These are phyloP conservation scores for Ceratocystis alfenasii DNA, from an alignment of 2,329 filamentous ascomycete genomes.

Conservation along the genomic window DNA sequence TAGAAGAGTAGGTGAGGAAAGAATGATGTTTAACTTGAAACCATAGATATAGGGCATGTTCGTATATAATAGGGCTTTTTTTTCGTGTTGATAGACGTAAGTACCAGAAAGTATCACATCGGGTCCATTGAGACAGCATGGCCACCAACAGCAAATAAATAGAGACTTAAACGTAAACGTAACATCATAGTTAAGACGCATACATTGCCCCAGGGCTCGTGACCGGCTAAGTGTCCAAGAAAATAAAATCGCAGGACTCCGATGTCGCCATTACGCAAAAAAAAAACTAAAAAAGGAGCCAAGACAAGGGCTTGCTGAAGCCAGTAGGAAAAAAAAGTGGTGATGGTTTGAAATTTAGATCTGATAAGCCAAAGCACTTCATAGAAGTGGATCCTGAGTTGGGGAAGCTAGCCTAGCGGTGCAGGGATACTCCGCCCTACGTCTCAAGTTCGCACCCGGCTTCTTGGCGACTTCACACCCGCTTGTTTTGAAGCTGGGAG, in stretches of 20 bases:
- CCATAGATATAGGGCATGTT: not conserved
- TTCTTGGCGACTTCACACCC: not conserved
- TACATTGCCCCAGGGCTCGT: not conserved
- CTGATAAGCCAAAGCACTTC: constrained; percentile 16
- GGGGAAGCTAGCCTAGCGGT: not conserved
- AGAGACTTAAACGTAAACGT: not conserved
- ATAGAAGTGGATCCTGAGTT: not conserved
- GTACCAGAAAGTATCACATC: too few species aligned
- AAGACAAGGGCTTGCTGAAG: not conserved
- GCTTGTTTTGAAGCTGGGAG: not conserved
- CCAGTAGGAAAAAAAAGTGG: constrained; percentile 10
- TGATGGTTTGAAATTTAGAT: constrained; percentile 16
- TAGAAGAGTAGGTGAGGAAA: constrained; percentile 10
- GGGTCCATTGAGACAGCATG: too few species aligned
- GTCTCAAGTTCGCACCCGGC: not conserved
- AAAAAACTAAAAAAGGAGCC: not conserved
- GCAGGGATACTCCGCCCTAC: not conserved
- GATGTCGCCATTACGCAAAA: constrained; percentile 11
- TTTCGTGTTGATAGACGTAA: too few species aligned
- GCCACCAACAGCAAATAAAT: not conserved
- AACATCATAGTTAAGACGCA: not conserved
- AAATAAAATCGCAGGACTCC: not conserved
- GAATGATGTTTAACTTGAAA: not conserved
- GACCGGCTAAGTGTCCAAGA: not conserved
- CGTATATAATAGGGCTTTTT: not conserved